Base-by-base conservation (phyloP, 257 asterid genomes). In the Solanum sejunctum region DNA sequence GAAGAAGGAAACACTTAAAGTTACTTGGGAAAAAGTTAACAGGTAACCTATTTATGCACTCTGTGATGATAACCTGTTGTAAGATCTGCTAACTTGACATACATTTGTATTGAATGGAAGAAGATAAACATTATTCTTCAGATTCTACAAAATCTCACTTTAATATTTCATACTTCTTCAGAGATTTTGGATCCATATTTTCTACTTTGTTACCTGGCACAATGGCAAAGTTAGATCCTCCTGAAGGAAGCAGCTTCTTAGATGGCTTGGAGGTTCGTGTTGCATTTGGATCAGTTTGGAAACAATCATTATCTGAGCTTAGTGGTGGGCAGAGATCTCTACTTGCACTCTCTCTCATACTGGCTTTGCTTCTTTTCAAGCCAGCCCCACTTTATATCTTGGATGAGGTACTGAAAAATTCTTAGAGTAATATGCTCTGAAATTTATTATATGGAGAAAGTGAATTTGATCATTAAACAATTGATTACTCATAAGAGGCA, bases 281-380 rank as follows among this genome's bases (percentile, higher is more conserved):
- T 88, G 99, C 99, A 66, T 97, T 97, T 89, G 98, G 98, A 81
- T 88, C 91, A 87, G 99, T 97, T 72, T 97, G 99, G 99, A 97
- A 97, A 88, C 97, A 97, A 87, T 97, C 99, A 54, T 81, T 97
- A 81, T 97, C 99, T 60, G 99, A 97, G 89, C 98, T 97, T 52
- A 97, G 98, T 88, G 99, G 99, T 69, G 99, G 98, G 67, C 99
- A 97, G 86, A 92, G 98, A 90, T 97, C 99, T 80, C 90, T 97
- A 47, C 97, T 97, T 20, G 99, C 99, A 12, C 98, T 97, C 84
- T 97, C 99, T 84, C 86, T 97, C 80, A 95, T 97, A 85, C 86
- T 97, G 93, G 99, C 99, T 41, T 87, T 97, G 94, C 98, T 97
- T 84, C 97, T 97, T 82, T 97, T 95, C 89, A 97, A 97, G 91